These are phyloP conservation scores for Mortierella alpina DNA, from an alignment of 192 early-diverging fungal genomes.

Conservation along the genomic window DNA sequence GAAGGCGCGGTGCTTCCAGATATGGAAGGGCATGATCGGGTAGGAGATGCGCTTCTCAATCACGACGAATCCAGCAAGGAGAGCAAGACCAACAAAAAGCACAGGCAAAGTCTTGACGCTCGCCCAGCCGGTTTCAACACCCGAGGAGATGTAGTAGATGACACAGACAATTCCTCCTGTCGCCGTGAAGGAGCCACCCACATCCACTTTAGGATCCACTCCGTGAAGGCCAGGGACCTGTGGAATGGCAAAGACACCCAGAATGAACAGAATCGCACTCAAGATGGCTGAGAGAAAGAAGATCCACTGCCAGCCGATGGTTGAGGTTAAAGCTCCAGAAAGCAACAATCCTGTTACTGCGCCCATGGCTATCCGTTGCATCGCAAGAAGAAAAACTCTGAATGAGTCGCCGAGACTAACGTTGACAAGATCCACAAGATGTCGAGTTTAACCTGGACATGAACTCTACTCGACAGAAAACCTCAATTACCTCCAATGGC, in stretches of 20 bases:
- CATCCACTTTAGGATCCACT: constrained; percentile 48
- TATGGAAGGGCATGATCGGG: constrained; percentile 59
- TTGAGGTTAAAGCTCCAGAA: constrained; percentile 50
- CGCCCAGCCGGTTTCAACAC: constrained; percentile 51
- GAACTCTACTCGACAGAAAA: background rate
- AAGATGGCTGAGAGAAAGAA: constrained; percentile 53
- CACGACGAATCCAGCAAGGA: constrained; percentile 50
- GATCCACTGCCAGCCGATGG: constrained; percentile 58
- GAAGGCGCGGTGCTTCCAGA: constrained; percentile 61
- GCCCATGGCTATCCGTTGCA: constrained; percentile 31
- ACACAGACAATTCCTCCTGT: constrained; percentile 52
- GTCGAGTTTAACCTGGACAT: background rate
- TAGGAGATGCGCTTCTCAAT: constrained; percentile 47
- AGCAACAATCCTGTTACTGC: constrained; percentile 49
- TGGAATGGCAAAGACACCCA: constrained; percentile 50
- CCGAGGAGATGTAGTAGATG: constrained; percentile 53
- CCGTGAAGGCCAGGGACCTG: constrained; percentile 27
- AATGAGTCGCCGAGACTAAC: background rate
- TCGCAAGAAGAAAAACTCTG: background rate
- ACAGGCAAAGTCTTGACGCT: constrained; percentile 37
- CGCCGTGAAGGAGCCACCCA: constrained; percentile 43
- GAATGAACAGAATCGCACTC: constrained; percentile 38
- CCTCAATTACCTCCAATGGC: constrained; percentile 48
- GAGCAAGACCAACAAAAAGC: constrained; percentile 41
- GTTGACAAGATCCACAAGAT: background rate